Conservation (phyloP, 2,329 filamentous ascomycete species). For the Phyllosticta capitalensis region DNA sequence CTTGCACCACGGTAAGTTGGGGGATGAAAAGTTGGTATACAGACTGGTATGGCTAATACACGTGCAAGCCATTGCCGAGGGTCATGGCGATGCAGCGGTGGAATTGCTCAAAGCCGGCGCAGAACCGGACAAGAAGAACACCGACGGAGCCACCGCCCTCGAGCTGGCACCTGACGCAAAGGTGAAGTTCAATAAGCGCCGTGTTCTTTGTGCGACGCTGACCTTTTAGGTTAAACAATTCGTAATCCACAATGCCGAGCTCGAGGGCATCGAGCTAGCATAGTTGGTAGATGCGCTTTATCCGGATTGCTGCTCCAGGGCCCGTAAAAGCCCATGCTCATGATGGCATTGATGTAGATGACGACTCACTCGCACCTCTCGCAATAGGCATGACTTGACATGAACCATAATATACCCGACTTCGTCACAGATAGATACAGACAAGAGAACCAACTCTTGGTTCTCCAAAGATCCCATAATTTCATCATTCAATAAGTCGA, state of each 20-base stretch:
- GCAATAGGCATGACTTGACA: background rate
- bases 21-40: background rate
- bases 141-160: conserved; percentile 60
- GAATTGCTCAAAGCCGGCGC: conserved; percentile 76
- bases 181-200: conserved; percentile 38
- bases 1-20: conserved; percentile 57
- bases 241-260: conserved; percentile 67
- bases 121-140: conserved; percentile 67
- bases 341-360: background rate
- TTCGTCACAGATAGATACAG: background rate
- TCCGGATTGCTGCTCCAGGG: background rate
- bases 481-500: background rate
- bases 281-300: background rate
- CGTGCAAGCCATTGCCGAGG: conserved; percentile 56
- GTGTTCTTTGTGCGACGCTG: background rate
- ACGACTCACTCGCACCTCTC: background rate
- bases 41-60: background rate
- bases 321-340: background rate
- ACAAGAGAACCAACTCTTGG: background rate
- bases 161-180: conserved; percentile 80
- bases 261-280: conserved; percentile 66
- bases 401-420: background rate
- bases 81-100: conserved; percentile 70
- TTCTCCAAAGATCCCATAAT: background rate
- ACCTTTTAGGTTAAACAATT: conserved; percentile 41